Evolutionary conservation across 2,329 filamentous ascomycete species (phyloP).

Genomic region (Thyridium curvatum): DNA sequence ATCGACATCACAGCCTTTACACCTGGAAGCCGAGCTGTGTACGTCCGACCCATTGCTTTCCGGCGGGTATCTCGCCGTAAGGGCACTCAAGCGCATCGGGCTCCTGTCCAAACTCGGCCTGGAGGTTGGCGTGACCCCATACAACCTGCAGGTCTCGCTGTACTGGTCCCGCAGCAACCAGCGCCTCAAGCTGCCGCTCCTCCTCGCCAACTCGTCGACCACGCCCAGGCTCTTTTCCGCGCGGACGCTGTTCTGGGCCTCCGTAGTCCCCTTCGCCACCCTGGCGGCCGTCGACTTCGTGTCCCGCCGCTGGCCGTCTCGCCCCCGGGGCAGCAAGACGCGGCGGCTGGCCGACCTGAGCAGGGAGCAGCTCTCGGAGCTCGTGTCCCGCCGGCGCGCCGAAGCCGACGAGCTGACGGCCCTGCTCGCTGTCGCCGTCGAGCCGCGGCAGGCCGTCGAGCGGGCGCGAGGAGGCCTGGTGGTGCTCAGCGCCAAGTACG

Average conservation of each 20-base stretch:
- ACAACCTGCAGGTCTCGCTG: slow-evolving; percentile 35
- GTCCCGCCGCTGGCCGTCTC: slow-evolving; percentile 5
- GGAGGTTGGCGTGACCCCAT: slow-evolving; percentile 33
- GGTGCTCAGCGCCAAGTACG: slow-evolving; percentile 42
- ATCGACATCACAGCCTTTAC: slow-evolving; percentile 13
- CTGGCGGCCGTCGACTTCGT: slow-evolving; percentile 29
- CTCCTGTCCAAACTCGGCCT: slow-evolving; percentile 34
- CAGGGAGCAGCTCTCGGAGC: slow-evolving; percentile 3
- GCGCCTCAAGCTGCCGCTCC: slow-evolving; percentile 35
- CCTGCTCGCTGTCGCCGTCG: slow-evolving; percentile 33
- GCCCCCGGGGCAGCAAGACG: slow-evolving; percentile 1
- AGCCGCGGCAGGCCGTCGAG: slow-evolving; percentile 26
- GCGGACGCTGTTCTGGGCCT: slow-evolving; percentile 23
- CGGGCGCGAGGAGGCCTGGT: slow-evolving; percentile 34
- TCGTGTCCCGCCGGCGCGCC: slow-evolving; percentile 25
- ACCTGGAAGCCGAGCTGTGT: slow-evolving; percentile 36
- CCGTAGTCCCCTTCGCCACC: slow-evolving; percentile 30
- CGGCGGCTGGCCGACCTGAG: slow-evolving; percentile 1
- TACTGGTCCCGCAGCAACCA: slow-evolving; percentile 41
- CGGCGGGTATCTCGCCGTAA: slow-evolving; percentile 33
- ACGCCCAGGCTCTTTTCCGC: slow-evolving; percentile 17
- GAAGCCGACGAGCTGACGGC: slow-evolving; percentile 38
- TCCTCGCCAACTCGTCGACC: slow-evolving; percentile 23
- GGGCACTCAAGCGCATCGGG: slow-evolving; percentile 34
- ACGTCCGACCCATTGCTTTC: slow-evolving; percentile 20